Conservation (phyloP, 2,329 filamentous ascomycete species). For the Ampelomyces quisqualis region DNA sequence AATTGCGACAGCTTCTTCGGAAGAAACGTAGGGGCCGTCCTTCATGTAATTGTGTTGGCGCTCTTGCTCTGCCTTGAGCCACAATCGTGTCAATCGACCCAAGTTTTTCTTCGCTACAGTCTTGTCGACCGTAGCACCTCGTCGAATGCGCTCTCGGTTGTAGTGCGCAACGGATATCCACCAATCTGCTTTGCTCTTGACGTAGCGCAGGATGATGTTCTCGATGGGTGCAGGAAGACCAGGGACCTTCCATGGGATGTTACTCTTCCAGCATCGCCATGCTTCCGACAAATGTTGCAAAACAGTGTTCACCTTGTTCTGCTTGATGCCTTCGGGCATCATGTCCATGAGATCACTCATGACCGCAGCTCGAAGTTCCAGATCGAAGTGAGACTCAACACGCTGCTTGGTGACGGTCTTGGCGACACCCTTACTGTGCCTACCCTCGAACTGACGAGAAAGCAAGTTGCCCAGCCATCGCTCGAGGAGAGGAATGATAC, state of each 20-base stretch:
- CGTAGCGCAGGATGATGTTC: constrained; percentile 97
- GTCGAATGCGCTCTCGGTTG: constrained; percentile 93
- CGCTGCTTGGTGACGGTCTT: constrained; percentile 99
- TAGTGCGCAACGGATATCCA: constrained; percentile 99
- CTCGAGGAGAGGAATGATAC: constrained; percentile 94
- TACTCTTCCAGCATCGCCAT: constrained; percentile 99
- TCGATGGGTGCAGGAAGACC: constrained; percentile 95
- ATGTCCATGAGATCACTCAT: constrained; percentile 99
- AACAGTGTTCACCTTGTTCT: constrained; percentile 98
- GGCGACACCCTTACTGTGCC: constrained; percentile 97
- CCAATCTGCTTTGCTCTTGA: constrained; percentile 99
- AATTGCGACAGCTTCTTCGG: constrained; percentile 96
- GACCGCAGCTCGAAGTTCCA: constrained; percentile 94
- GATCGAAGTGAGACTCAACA: constrained; percentile 96
- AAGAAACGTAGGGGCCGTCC: constrained; percentile 96
- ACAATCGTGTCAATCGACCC: constrained; percentile 87
- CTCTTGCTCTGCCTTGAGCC: constrained; percentile 98
- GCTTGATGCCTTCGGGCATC: constrained; percentile 99
- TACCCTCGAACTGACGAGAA: constrained; percentile 95
- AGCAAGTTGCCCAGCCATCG: constrained; percentile 96
- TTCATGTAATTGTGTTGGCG: constrained; percentile 99
- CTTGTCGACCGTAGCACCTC: constrained; percentile 97
- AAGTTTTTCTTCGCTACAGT: constrained; percentile 99
- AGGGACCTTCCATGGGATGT: constrained; percentile 99
- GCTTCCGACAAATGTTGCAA: constrained; percentile 96